phyloP scores from a whole-genome alignment of 495 filamentous ascomycete species.

The Terfezia boudieri region DNA sequence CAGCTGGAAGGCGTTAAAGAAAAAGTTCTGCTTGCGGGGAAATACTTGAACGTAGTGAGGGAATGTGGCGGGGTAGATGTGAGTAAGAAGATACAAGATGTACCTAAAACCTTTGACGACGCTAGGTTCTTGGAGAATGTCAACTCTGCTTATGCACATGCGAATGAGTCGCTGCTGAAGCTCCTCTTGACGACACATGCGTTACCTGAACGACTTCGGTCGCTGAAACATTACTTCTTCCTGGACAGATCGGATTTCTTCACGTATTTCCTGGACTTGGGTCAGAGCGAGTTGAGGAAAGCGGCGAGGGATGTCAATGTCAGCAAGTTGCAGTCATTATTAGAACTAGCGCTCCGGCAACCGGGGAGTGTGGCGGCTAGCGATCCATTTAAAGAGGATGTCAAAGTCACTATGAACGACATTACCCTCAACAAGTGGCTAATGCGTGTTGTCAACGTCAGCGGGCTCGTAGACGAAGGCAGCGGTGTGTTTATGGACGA shows the following conservation, averaged over 20 bases:
- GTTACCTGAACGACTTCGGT: slow-evolving; percentile 62
- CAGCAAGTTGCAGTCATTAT: slow-evolving; percentile 73
- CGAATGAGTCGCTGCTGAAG: slow-evolving; percentile 80
- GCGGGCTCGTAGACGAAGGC: slow-evolving; percentile 76
- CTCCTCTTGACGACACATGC: slow-evolving; percentile 82
- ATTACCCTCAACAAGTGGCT: slow-evolving; percentile 75
- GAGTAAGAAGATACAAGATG: slow-evolving; percentile 67
- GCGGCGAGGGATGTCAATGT: slow-evolving; percentile 72
- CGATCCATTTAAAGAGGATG: slow-evolving; percentile 93
- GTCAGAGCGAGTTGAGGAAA: slow-evolving; percentile 68
- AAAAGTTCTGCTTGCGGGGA: slow-evolving; percentile 82
- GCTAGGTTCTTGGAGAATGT: slow-evolving; percentile 75
- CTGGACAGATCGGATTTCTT: slow-evolving; percentile 95
- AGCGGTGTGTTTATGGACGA: slow-evolving; percentile 23
- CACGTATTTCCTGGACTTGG: slow-evolving; percentile 84
- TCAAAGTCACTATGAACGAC: slow-evolving; percentile 93
- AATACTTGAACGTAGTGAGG: slow-evolving; percentile 92
- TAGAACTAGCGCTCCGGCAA: slow-evolving; percentile 85
- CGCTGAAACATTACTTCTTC: slow-evolving; percentile 97
- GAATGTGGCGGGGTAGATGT: slow-evolving; percentile 94
- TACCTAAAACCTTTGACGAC: slow-evolving; percentile 83
- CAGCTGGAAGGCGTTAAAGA: slow-evolving; percentile 82
- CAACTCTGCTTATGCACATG: slow-evolving; percentile 80
- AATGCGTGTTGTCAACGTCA: slow-evolving; percentile 88
- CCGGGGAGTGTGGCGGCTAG: slow-evolving; percentile 83